Evolutionary conservation across 1,139 yeast species (phyloP).

Genomic region (Taphrina communis): DNA sequence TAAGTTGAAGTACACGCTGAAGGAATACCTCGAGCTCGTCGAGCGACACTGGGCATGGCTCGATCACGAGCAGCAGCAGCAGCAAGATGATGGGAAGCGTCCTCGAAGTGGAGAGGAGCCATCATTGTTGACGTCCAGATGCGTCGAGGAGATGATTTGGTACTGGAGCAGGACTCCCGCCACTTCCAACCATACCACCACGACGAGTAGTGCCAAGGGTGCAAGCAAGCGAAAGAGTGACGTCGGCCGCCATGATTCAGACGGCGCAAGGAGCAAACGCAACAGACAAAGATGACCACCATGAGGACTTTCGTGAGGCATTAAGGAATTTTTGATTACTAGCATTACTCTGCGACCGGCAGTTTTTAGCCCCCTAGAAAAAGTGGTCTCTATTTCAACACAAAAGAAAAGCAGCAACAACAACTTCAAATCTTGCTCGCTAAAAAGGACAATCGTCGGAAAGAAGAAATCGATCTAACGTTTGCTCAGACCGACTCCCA

Average conservation of each 20-base stretch:
- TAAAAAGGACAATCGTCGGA: neutral
- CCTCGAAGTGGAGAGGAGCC: too few relatives aligned
- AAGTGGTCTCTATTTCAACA: neutral
- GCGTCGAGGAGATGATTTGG: conserved; percentile 28
- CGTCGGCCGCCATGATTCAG: neutral
- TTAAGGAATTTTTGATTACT: conserved; percentile 11
- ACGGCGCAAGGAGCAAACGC: neutral
- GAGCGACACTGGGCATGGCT: conserved; percentile 2
- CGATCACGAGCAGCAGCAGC: neutral
- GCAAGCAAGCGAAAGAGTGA: neutral
- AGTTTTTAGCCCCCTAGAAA: neutral
- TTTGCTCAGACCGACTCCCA: conserved; percentile 25
- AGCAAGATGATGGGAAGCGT: neutral
- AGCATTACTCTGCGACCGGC: conserved; percentile 15
- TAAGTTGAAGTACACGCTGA: conserved; percentile 21
- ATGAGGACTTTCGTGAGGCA: neutral
- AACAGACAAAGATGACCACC: too few relatives aligned
- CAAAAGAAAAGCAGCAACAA: neutral
- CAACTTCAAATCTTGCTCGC: conserved; percentile 3
- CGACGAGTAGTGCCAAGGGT: neutral
- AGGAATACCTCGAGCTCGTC: conserved; percentile 14
- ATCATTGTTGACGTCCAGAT: neutral
- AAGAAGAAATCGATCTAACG: neutral
- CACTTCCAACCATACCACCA: neutral
- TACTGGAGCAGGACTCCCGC: neutral